Evolutionary conservation across 148 eudicot species (phyloP).

Genomic region (Arctostaphylos glauca): DNA sequence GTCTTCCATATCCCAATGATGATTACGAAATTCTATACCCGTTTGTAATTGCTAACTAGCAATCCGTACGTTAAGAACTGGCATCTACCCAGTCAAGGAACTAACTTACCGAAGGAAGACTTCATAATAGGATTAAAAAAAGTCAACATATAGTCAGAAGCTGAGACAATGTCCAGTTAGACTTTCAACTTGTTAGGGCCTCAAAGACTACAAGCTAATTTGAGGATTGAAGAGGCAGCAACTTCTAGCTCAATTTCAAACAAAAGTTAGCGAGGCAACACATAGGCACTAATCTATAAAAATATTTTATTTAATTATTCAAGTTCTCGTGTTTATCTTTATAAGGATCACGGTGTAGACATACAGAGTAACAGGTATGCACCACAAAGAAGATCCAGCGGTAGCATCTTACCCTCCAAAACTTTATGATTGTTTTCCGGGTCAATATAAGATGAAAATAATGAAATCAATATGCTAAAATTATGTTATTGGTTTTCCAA

Average conservation of each 20-base stretch:
- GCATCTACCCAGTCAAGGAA: background rate
- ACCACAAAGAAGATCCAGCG: background rate
- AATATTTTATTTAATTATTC: background rate
- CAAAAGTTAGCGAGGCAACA: background rate
- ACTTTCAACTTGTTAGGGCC: background rate
- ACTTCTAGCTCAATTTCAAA: background rate
- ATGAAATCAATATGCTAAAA: background rate
- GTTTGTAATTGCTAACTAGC: background rate
- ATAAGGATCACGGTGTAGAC: background rate
- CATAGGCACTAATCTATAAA: background rate
- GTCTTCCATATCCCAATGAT: background rate
- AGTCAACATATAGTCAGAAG: background rate
- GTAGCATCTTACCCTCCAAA: background rate
- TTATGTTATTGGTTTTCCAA: background rate
- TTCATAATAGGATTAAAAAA: background rate
- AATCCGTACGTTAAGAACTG: background rate
- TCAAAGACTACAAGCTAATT: background rate
- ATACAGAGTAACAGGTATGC: background rate
- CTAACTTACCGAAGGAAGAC: background rate
- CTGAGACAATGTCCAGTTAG: background rate
- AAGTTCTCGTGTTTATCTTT: background rate
- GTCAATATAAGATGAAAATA: background rate
- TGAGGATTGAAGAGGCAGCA: background rate
- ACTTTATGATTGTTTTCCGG: background rate
- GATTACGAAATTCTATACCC: background rate